Evolutionary conservation across 2,329 filamentous ascomycete species (phyloP).

Genomic region (Endothia cerciana): DNA sequence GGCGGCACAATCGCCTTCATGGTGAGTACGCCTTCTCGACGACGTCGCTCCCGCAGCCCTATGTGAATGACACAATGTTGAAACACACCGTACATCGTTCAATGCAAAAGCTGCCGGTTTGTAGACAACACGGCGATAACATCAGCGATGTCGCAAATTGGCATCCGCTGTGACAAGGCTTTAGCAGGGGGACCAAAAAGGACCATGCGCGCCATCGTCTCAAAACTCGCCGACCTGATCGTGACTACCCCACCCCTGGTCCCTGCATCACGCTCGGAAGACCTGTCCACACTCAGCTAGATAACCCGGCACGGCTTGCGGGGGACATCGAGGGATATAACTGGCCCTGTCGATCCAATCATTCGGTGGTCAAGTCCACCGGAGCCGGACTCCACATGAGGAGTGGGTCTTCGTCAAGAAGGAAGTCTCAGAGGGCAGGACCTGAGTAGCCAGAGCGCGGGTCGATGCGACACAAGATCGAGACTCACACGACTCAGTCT

Average conservation of each 20-base stretch:
- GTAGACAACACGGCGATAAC: neutral
- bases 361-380: neutral
- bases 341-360: conserved; percentile 3
- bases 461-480: neutral
- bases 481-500: neutral
- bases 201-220: neutral
- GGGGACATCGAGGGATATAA: neutral
- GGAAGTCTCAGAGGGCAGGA: neutral
- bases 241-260: neutral
- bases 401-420: neutral
- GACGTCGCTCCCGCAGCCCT: no score
- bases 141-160: neutral
- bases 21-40: neutral
- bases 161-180: neutral
- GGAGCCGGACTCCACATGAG: neutral
- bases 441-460: neutral
- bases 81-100: neutral
- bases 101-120: no score
- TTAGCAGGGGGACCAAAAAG: neutral
- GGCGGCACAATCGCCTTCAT: neutral
- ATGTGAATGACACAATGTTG: neutral
- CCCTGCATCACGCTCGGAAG: conserved; percentile 12
- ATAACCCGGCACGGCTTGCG: conserved; percentile 2
- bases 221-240: neutral
- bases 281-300: conserved; percentile 11